Evolutionary conservation across 1,284 basidiomycete genomes (phyloP).

Genomic region (Ganoderma leucocontextum): DNA sequence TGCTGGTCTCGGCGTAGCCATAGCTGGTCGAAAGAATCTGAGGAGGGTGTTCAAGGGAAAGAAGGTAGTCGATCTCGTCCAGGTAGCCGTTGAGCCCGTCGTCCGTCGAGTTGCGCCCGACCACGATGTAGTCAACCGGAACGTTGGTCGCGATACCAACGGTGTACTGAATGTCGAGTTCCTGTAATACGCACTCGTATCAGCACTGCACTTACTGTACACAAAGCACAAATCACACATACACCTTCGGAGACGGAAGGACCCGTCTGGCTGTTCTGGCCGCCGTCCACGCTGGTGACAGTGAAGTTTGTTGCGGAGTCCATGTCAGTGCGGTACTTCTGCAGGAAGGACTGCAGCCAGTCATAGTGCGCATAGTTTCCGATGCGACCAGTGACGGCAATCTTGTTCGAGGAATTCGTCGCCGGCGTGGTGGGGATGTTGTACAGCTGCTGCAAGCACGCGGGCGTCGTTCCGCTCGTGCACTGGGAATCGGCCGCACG

Average conservation of each 20-base stretch:
- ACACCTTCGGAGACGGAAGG: conserved; percentile 55
- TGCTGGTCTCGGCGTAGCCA: conserved; percentile 36
- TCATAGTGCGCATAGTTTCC: conserved; percentile 57
- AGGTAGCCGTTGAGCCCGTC: conserved; percentile 25
- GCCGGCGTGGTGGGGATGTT: conserved; percentile 55
- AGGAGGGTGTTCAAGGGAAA: conserved; percentile 62
- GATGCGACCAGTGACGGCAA: conserved; percentile 65
- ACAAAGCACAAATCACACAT: conserved; percentile 51
- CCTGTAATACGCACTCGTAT: conserved; percentile 29
- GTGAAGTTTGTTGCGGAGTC: conserved; percentile 40
- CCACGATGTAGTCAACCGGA: conserved; percentile 24
- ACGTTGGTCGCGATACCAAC: conserved; percentile 64
- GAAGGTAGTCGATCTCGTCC: conserved; percentile 25
- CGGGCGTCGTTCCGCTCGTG: conserved; percentile 54
- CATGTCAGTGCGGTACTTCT: conserved; percentile 58
- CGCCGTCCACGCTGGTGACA: conserved; percentile 53
- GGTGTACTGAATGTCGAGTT: conserved; percentile 71
- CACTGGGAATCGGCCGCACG: conserved; percentile 41
- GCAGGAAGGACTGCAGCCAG: conserved; percentile 61
- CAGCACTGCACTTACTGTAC: conserved; percentile 29
- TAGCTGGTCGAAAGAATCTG: conserved; percentile 66
- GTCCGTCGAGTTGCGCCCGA: conserved; percentile 21
- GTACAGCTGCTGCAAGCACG: conserved; percentile 62
- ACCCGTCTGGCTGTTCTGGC: conserved; percentile 50
- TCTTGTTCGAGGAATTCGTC: conserved; percentile 51